These are phyloP conservation scores for Hymenoscyphus repandus DNA, from an alignment of 2,329 filamentous ascomycete species.

Conservation along the genomic window DNA sequence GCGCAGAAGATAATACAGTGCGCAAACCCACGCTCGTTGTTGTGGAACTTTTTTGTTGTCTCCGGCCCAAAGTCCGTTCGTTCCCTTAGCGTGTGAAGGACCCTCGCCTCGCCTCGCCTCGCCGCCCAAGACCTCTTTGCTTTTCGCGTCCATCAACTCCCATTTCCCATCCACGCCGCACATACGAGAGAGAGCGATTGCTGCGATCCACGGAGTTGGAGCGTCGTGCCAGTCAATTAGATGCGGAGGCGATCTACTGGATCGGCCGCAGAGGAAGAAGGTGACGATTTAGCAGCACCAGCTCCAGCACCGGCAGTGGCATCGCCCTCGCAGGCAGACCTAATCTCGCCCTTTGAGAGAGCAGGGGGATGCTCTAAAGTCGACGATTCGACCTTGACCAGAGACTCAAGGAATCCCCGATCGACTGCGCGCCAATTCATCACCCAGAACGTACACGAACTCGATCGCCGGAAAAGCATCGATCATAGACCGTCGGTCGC, in stretches of 20 bases:
- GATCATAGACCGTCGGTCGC: conserved; percentile 39
- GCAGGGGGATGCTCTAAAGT: conserved; percentile 11
- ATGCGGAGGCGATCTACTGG: conserved; percentile 33
- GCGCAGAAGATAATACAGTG: not conserved
- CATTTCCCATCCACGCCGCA: conserved; percentile 4
- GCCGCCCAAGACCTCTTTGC: not conserved
- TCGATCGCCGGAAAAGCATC: conserved; percentile 32
- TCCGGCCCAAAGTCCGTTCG: not conserved
- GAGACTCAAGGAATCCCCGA: conserved; percentile 14
- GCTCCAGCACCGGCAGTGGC: not conserved
- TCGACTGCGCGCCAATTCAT: conserved; percentile 19
- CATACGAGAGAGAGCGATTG: conserved; percentile 12
- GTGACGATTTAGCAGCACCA: conserved; percentile 23
- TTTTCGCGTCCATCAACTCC: not conserved
- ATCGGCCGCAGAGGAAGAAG: conserved; percentile 33
- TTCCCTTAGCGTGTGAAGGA: not conserved
- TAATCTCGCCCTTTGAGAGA: conserved; percentile 14
- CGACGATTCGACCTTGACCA: conserved; percentile 17
- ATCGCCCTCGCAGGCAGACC: conserved; percentile 16
- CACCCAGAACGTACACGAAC: conserved; percentile 23
- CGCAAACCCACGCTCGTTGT: not conserved
- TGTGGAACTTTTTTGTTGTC: not conserved
- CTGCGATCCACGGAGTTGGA: conserved; percentile 22
- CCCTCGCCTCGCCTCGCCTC: too few species aligned
- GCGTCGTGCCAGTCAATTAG: conserved; percentile 26